A percentile compares a stretch with the other conserved stretches of the same genome.
Conservation (phyloP, 805 yeast species). For the Candida ovalis region DNA sequence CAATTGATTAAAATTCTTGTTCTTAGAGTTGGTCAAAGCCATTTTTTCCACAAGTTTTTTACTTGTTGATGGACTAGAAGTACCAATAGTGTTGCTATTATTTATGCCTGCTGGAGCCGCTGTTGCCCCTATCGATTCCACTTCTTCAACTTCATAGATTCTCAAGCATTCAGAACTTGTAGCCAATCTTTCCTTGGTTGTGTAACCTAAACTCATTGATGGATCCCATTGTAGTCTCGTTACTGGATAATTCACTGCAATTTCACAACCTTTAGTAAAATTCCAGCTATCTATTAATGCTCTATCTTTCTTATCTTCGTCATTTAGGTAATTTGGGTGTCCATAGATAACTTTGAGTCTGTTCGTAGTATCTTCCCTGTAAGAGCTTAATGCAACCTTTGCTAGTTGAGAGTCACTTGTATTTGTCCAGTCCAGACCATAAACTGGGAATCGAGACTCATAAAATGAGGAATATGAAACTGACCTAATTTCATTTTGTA, state of each 20-base stretch:
- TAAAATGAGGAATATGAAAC: slow-evolving; percentile 36
- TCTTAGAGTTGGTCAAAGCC: slow-evolving; percentile 38
- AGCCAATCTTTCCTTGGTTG: slow-evolving; percentile 46
- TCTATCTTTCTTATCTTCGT: slow-evolving; percentile 21
- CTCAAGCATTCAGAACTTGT: slow-evolving; percentile 72
- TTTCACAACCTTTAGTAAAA: slow-evolving; percentile 48
- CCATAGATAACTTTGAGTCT: slow-evolving; percentile 52
- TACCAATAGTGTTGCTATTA: slow-evolving; percentile 1
- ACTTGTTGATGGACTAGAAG: background rate
- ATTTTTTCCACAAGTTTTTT: slow-evolving; percentile 35
- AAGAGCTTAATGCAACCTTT: slow-evolving; percentile 66
- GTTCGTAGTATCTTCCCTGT: slow-evolving; percentile 73
- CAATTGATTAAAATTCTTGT: slow-evolving; percentile 45
- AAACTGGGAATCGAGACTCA: slow-evolving; percentile 48
- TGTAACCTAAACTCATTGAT: slow-evolving; percentile 26
- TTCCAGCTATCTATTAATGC: slow-evolving; percentile 32
- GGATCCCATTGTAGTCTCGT: slow-evolving; percentile 78
- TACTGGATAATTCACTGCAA: slow-evolving; percentile 59
- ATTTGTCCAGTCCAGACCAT: slow-evolving; percentile 49
- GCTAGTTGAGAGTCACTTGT: slow-evolving; percentile 35
- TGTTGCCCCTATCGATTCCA: slow-evolving; percentile 3
- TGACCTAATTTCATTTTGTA: slow-evolving; percentile 3
- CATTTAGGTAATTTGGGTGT: slow-evolving; percentile 16
- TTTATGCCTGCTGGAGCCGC: slow-evolving; percentile 5
- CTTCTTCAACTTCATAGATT: slow-evolving; percentile 33